A percentile compares a stretch with the other conserved stretches of the same genome.
These are phyloP conservation scores for Effrenium voratum DNA, from an alignment of 73 alveolate genomes.

Conservation along the genomic window DNA sequence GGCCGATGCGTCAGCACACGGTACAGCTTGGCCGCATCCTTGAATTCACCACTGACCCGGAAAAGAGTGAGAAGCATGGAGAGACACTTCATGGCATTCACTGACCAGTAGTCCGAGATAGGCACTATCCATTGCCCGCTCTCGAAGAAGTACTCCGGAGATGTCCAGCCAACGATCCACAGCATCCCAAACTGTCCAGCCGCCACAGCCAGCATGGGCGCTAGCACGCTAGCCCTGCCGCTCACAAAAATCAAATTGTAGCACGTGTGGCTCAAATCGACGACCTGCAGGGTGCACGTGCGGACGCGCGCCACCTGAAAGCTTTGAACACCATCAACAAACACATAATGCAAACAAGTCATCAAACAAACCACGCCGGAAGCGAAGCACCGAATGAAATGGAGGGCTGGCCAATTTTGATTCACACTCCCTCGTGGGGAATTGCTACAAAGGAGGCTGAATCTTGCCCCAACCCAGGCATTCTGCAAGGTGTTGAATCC, in stretches of 20 bases:
- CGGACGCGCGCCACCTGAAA: too few species aligned
- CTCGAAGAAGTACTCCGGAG: constrained; percentile 87
- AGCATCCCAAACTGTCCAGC: constrained; percentile 91
- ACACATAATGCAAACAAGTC: too few species aligned
- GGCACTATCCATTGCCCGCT: constrained; percentile 92
- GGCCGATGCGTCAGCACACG: constrained; percentile 84
- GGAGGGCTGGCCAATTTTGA: too few species aligned
- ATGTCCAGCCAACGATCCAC: constrained; percentile 91
- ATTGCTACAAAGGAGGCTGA: too few species aligned
- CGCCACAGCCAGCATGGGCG: constrained; percentile 88
- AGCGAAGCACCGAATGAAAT: too few species aligned
- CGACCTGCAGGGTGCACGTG: too few species aligned
- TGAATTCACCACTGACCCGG: constrained; percentile 90
- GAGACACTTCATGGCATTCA: constrained; percentile 87
- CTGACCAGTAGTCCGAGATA: constrained; percentile 82
- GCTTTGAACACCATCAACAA: too few species aligned
- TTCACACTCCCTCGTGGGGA: too few species aligned
- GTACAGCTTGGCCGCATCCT: constrained; percentile 87
- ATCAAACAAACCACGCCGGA: too few species aligned
- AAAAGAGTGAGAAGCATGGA: constrained; percentile 67
- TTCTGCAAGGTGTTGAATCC: too few species aligned
- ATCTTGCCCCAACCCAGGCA: too few species aligned
- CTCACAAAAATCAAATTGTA: constrained; percentile 83
- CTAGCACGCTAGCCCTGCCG: constrained; percentile 62
- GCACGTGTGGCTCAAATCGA: constrained; percentile 84